A percentile compares a stretch with the other conserved stretches of the same genome.
phyloP scores from a whole-genome alignment of 2,329 filamentous ascomycete genomes.

The Aspergillus transmontanensis region DNA sequence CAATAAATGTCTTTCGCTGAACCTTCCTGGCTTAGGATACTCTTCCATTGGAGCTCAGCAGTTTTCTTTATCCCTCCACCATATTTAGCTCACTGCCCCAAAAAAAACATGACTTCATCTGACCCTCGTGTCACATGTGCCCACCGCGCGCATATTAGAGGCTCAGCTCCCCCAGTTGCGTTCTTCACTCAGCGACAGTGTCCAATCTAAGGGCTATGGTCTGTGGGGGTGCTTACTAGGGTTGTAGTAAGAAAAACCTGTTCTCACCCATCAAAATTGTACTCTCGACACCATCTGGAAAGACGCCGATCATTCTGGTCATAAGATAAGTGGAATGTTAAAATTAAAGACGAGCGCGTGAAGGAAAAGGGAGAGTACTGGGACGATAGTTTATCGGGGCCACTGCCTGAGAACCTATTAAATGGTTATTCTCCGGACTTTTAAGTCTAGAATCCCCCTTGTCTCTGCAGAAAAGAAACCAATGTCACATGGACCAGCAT shows the following conservation, averaged over 20 bases:
- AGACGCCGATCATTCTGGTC: background rate
- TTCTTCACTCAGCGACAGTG: background rate
- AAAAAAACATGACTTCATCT: conserved; percentile 10
- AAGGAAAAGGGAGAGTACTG: background rate
- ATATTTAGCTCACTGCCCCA: background rate
- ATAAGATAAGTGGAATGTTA: background rate
- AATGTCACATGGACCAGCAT: conserved; percentile 11
- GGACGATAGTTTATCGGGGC: background rate
- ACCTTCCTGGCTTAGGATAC: background rate
- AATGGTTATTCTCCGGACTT: background rate
- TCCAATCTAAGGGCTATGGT: background rate
- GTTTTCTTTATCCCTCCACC: conserved; percentile 4
- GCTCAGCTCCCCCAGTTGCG: background rate
- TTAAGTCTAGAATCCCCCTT: conserved; percentile 3
- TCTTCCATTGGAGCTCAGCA: background rate
- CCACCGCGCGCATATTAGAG: conserved; percentile 1
- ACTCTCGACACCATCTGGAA: background rate
- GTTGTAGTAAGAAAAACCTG: conserved; percentile 3
- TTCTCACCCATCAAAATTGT: background rate
- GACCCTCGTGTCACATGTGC: conserved; percentile 16
- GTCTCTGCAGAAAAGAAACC: background rate
- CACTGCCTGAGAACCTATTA: background rate
- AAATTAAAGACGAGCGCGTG: background rate
- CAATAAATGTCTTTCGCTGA: conserved; percentile 1
- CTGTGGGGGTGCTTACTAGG: background rate